Evolutionary conservation across 768 basidiomycete species (phyloP), one percentile per base, ranked within the genome.

Genomic region (Lentinula edodes): DNA sequence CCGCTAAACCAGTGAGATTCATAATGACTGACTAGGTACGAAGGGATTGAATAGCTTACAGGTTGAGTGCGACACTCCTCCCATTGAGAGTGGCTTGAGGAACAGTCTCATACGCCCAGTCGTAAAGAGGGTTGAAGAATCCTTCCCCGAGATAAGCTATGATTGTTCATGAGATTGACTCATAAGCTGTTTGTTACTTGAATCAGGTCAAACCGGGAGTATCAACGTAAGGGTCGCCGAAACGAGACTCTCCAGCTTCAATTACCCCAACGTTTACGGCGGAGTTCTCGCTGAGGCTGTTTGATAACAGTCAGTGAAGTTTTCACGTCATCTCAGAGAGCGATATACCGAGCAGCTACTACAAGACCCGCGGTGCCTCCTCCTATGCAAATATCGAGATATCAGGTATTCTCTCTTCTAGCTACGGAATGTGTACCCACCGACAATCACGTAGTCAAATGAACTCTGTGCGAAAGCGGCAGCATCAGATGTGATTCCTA

Each of bases 311-410:
- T 48, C 18, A 48, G 46, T 23, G n/a, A 8, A 23, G 12, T 8
- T 48, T 48, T 9, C 16, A 23, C 16, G 43, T 7, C 7, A 8
- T 41, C n/a, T 8, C 15, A 45, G 5, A 23, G 23, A 23, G 45
- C 62, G 35, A 34, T 20, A 28, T 34, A 54, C 53, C 53, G 32
- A n/a, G 53, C 32, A 55, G 67, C 67, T 35, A 68, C 13, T 16
- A 61, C 52, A 9, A 68, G 54, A 16, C 67, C 67, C 12, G 65
- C 67, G 16, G 66, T 65, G 8, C 67, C 67, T 34, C 58, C 64
- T 36, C 58, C 58, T 43, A 20, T 28, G 39, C 6, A 2, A 43
- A 13, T 41, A 0, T 28, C 28, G 38, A 23, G 13, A 20, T 15
- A 28, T 54, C 0, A 54, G 35, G 6, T n/a, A 41, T 7, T 9